A percentile compares a stretch with the other conserved stretches of the same genome.
These are phyloP conservation scores for Penicillium hordei DNA, from an alignment of 2,329 filamentous ascomycete species.

Conservation along the genomic window DNA sequence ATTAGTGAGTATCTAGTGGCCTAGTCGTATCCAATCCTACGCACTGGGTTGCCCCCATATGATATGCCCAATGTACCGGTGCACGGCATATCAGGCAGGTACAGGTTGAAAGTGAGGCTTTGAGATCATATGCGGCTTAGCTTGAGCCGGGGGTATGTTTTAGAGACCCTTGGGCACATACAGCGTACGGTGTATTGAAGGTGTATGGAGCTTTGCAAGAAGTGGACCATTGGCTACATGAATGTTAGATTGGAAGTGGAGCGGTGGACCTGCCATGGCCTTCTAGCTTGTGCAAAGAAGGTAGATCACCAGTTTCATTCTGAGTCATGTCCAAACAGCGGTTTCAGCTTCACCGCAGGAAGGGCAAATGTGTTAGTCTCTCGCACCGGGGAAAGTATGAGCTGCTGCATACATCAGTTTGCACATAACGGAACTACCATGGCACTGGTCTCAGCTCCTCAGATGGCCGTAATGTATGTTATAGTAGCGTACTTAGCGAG, in stretches of 20 bases:
- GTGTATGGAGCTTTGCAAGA: conserved; percentile 2
- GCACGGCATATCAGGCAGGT: conserved; percentile 10
- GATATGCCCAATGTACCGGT: conserved; percentile 12
- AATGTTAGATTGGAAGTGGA: conserved; percentile 2
- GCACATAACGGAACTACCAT: neutral
- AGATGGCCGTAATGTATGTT: neutral
- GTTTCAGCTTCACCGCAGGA: conserved; percentile 10
- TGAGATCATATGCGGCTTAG: conserved; percentile 7
- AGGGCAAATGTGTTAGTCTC: neutral
- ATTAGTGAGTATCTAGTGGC: neutral
- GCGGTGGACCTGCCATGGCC: conserved; percentile 6
- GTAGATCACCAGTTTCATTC: conserved; percentile 9
- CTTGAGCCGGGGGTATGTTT: neutral
- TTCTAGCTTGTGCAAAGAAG: conserved; percentile 11
- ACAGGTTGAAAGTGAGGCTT: conserved; percentile 12
- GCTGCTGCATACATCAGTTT: too few species aligned
- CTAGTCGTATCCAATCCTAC: conserved; percentile 4
- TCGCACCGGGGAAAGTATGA: neutral
- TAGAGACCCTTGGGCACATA: conserved; percentile 7
- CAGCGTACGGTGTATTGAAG: neutral
- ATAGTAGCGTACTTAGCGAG: neutral
- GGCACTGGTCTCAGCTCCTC: neutral
- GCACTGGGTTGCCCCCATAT: neutral
- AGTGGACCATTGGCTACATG: neutral
- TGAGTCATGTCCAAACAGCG: conserved; percentile 4